These are phyloP conservation scores for Sporothrix phasma DNA, from an alignment of 2,329 filamentous ascomycete genomes.

Conservation along the genomic window DNA sequence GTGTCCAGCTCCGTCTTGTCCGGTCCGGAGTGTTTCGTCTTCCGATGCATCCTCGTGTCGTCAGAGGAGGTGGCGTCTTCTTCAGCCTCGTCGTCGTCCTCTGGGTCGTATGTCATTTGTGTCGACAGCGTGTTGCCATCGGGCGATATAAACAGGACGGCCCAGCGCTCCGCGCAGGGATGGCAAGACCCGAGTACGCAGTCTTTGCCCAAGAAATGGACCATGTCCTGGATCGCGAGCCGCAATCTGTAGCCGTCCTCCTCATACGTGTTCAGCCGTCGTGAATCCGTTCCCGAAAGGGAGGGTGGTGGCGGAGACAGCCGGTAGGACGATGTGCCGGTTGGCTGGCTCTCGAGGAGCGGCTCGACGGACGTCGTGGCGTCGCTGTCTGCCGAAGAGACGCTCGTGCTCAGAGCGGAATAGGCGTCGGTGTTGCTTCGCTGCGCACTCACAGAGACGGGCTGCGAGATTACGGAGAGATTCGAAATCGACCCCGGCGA, in stretches of 20 bases:
- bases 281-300: constrained; percentile 29
- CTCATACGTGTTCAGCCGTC: constrained; percentile 43
- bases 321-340: constrained; percentile 38
- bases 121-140: constrained; percentile 61
- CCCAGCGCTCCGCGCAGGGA: constrained; percentile 75
- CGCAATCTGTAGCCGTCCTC: constrained; percentile 57
- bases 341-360: constrained; percentile 45
- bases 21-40: constrained; percentile 50
- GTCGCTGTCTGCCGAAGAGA: constrained; percentile 63
- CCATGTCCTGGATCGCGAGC: constrained; percentile 61
- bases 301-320: constrained; percentile 40
- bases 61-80: constrained; percentile 53
- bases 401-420: constrained; percentile 62
- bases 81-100: constrained; percentile 46
- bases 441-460: constrained; percentile 49
- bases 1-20: constrained; percentile 58
- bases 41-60: constrained; percentile 47
- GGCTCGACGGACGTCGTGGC: constrained; percentile 55
- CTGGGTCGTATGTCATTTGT: constrained; percentile 61
- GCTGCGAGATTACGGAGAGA: constrained; percentile 58
- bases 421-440: constrained; percentile 53
- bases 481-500: constrained; percentile 60
- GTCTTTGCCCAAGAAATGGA: constrained; percentile 53
- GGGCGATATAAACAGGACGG: constrained; percentile 66
- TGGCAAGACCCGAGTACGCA: constrained; percentile 59